phyloP scores from a whole-genome alignment of 495 filamentous ascomycete species.

The Penicillium bialowiezense region DNA sequence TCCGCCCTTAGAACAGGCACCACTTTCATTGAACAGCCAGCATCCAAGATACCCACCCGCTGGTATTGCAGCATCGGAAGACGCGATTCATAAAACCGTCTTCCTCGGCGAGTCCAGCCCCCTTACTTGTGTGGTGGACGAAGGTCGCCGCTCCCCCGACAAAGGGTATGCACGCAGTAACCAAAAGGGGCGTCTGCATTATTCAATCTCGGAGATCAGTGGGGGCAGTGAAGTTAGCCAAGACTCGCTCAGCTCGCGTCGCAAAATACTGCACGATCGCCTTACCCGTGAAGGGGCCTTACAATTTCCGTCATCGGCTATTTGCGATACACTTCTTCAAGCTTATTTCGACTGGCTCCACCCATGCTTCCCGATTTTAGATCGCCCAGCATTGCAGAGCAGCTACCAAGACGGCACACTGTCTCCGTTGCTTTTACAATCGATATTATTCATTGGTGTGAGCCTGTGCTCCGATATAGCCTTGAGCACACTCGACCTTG shows the following conservation, averaged over 20 bases:
- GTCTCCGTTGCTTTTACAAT: slow-evolving; percentile 39
- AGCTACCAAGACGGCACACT: slow-evolving; percentile 27
- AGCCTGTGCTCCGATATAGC: slow-evolving; percentile 37
- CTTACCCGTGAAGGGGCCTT: slow-evolving; percentile 37
- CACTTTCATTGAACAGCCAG: background rate
- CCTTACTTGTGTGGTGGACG: slow-evolving; percentile 39
- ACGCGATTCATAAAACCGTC: slow-evolving; percentile 30
- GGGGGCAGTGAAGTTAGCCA: slow-evolving; percentile 8
- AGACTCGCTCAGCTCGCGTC: slow-evolving; percentile 12
- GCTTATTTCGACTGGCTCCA: slow-evolving; percentile 48
- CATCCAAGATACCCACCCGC: slow-evolving; percentile 10
- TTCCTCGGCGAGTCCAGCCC: slow-evolving; percentile 44
- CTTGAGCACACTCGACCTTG: slow-evolving; percentile 28
- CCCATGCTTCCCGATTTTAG: slow-evolving; percentile 42
- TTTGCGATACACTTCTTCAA: slow-evolving; percentile 30
- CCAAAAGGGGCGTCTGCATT: slow-evolving; percentile 34
- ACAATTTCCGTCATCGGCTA: slow-evolving; percentile 29
- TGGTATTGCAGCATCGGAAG: slow-evolving; percentile 2
- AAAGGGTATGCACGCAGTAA: slow-evolving; percentile 22
- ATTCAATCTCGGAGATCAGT: slow-evolving; percentile 28
- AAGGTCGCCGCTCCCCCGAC: slow-evolving; percentile 28
- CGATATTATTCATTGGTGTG: slow-evolving; percentile 43
- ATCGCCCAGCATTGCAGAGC: slow-evolving; percentile 25
- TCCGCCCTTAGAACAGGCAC: background rate
- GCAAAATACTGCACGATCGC: slow-evolving; percentile 21